Evolutionary conservation across 495 filamentous ascomycete genomes (phyloP).

Genomic region (Apiosordaria backusii): DNA sequence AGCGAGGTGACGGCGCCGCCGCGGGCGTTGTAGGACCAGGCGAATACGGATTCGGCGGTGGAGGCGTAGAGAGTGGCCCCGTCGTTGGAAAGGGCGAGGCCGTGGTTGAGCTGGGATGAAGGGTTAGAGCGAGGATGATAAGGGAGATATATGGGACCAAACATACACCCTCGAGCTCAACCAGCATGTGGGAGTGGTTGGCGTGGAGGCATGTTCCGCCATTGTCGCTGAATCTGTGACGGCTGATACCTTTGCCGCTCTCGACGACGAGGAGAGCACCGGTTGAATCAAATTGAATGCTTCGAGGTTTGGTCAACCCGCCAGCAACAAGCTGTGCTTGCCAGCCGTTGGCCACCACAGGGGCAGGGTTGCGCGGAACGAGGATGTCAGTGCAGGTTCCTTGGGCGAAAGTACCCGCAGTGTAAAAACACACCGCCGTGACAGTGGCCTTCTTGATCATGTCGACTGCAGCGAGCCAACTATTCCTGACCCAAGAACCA

Average conservation of each 20-base stretch:
- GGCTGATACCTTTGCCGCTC: conserved; percentile 48
- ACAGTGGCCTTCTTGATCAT: conserved; percentile 24
- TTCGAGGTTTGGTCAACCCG: conserved; percentile 52
- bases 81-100: conserved; percentile 56
- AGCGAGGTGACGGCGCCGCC: conserved; percentile 38
- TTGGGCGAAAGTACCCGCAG: conserved; percentile 14
- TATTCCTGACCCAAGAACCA: conserved; percentile 2
- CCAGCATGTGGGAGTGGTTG: conserved; percentile 35
- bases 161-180: conserved; percentile 40
- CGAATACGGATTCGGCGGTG: conserved; percentile 48
- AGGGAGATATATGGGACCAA: neutral
- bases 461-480: neutral
- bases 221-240: conserved; percentile 47
- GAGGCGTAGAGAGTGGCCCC: conserved; percentile 62
- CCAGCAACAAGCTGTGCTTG: conserved; percentile 51
- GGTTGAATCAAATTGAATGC: conserved; percentile 53
- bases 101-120: conserved; percentile 54
- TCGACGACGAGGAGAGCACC: conserved; percentile 59
- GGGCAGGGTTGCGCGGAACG: conserved; percentile 43
- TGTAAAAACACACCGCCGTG: conserved; percentile 18
- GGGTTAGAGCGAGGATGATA: neutral
- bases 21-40: conserved; percentile 55
- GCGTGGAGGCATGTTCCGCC: conserved; percentile 50
- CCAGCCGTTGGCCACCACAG: conserved; percentile 55
- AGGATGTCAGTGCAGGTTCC: conserved; percentile 33